phyloP scores from a whole-genome alignment of 257 asterid species.

The Solanum etuberosum region DNA sequence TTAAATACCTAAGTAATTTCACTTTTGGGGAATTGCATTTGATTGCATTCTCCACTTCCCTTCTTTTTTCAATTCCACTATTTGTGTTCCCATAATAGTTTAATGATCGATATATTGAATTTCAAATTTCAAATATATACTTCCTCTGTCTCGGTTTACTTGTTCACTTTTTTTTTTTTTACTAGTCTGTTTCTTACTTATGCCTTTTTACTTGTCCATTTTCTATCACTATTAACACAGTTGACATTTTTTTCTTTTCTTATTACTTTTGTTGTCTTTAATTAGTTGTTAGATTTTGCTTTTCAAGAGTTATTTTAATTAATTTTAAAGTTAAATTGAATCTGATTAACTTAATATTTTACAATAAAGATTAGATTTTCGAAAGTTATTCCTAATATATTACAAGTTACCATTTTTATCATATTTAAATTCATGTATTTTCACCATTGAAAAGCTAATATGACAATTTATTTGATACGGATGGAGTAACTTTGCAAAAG shows the following conservation, averaged over 20 bases:
- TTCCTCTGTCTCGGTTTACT: too few relatives aligned
- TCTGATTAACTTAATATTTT: neutral
- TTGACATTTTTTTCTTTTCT: neutral
- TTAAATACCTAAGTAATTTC: slow-evolving; percentile 3
- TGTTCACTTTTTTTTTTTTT: too few relatives aligned
- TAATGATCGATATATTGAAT: neutral
- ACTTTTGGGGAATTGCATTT: slow-evolving; percentile 16
- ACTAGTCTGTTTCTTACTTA: too few relatives aligned
- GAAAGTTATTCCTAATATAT: neutral
- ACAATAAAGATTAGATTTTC: neutral
- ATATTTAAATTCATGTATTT: neutral
- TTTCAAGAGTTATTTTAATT: neutral
- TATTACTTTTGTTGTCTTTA: neutral
- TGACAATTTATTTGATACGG: neutral
- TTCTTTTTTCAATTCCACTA: neutral
- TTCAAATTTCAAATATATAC: neutral
- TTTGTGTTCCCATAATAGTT: neutral
- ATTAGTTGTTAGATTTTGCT: neutral
- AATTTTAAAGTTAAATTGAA: neutral
- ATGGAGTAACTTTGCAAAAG: neutral
- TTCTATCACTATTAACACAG: neutral
- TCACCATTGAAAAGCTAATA: neutral
- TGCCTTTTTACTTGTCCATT: neutral
- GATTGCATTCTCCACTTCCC: neutral
- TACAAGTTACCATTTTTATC: neutral